A percentile compares a stretch with the other conserved stretches of the same genome.
phyloP scores from a whole-genome alignment of 768 basidiomycete genomes.

The Xanthoconium purpureum region DNA sequence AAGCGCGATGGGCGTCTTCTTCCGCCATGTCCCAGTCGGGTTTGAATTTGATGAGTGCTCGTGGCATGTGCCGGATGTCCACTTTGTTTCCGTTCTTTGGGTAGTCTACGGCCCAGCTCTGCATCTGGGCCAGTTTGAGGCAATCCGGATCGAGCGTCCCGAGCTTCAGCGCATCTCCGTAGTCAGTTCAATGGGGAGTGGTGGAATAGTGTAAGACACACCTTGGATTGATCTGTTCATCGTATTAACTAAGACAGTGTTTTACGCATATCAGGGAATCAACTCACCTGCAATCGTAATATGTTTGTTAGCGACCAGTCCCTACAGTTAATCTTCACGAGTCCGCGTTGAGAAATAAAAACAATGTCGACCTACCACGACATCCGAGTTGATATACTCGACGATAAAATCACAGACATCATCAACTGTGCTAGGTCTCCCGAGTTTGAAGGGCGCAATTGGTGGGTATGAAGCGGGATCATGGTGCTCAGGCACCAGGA shows the following conservation, averaged over 20 bases:
- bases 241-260: background rate
- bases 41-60: slow-evolving; percentile 58
- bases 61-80: slow-evolving; percentile 51
- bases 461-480: slow-evolving; percentile 51
- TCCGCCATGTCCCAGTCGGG: slow-evolving; percentile 79
- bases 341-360: background rate
- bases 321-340: slow-evolving; percentile 39
- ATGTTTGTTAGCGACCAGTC: slow-evolving; percentile 64
- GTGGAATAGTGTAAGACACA: slow-evolving; percentile 24
- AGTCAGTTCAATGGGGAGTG: background rate
- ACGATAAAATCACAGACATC: slow-evolving; percentile 81
- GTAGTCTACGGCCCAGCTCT: slow-evolving; percentile 69
- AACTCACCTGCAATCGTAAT: slow-evolving; percentile 65
- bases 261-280: background rate
- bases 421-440: slow-evolving; percentile 51
- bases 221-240: slow-evolving; percentile 65
- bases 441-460: slow-evolving; percentile 36
- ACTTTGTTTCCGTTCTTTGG: slow-evolving; percentile 74
- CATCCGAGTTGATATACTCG: slow-evolving; percentile 81
- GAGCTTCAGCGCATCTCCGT: slow-evolving; percentile 34
- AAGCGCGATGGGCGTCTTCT: slow-evolving; percentile 47
- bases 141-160: slow-evolving; percentile 63
- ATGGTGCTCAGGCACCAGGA: slow-evolving; percentile 53
- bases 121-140: slow-evolving; percentile 55
- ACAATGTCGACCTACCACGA: slow-evolving; percentile 48